Percentiles rank a stretch among this genome's conserved stretches.
These are phyloP conservation scores for Pseudogymnoascus sp. DNA, from an alignment of 2,329 filamentous ascomycete species.

Conservation along the genomic window DNA sequence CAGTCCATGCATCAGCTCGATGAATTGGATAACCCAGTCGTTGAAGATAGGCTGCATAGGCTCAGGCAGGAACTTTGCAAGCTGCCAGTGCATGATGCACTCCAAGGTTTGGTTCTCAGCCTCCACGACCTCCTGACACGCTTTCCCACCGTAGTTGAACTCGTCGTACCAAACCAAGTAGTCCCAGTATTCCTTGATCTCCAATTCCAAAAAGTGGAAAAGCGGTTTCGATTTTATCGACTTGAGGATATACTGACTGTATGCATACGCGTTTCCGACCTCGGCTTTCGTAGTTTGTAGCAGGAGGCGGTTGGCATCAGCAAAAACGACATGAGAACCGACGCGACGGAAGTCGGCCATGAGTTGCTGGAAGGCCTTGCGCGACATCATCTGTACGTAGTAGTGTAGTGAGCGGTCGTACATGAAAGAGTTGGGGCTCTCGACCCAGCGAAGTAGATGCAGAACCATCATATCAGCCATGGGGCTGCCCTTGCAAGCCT, in stretches of 20 bases:
- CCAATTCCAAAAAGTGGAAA: constrained; percentile 94
- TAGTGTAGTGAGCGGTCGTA: constrained; percentile 93
- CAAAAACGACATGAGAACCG: constrained; percentile 92
- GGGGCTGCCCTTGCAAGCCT: constrained; percentile 79
- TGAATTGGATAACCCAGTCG: constrained; percentile 90
- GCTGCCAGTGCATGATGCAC: constrained; percentile 97
- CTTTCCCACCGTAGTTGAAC: constrained; percentile 96
- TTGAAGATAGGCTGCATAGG: constrained; percentile 79
- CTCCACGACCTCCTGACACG: constrained; percentile 71
- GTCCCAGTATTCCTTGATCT: constrained; percentile 99
- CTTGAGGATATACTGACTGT: constrained; percentile 95
- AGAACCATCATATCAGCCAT: constrained; percentile 99
- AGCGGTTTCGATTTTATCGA: constrained; percentile 92
- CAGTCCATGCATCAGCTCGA: constrained; percentile 82
- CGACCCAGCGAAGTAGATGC: constrained; percentile 94
- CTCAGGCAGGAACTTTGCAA: constrained; percentile 76
- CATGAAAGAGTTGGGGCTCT: constrained; percentile 85
- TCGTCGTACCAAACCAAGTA: constrained; percentile 98
- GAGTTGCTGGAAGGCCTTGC: constrained; percentile 92
- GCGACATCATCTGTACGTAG: constrained; percentile 98
- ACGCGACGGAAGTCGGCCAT: constrained; percentile 96
- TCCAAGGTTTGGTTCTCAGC: constrained; percentile 73
- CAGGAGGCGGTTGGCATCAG: constrained; percentile 78
- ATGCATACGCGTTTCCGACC: constrained; percentile 92
- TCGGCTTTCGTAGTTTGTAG: constrained; percentile 95